Conservation (phyloP, 1,284 basidiomycete species). For the Caloboletus firmus region DNA sequence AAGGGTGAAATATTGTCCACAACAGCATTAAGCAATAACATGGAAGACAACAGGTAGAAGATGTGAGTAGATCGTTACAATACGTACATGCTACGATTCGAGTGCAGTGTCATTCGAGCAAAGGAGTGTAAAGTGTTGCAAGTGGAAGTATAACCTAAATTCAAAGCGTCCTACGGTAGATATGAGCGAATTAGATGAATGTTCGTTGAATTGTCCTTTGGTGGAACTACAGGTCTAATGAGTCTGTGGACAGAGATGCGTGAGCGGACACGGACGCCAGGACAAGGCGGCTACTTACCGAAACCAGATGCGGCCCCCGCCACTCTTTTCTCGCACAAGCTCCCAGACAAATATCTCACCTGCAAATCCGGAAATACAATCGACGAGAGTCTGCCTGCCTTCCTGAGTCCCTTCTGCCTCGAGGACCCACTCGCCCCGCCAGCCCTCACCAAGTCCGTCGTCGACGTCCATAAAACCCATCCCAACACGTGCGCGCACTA, state of each 20-base stretch:
- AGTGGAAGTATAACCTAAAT: constrained; percentile 22
- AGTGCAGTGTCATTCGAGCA: constrained; percentile 17
- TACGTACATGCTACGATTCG: constrained; percentile 12
- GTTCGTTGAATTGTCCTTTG: constrained; percentile 23
- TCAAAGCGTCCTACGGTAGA: constrained; percentile 24
- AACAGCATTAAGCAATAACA: constrained; percentile 23
- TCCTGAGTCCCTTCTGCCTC: constrained; percentile 73
- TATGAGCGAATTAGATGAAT: constrained; percentile 22
- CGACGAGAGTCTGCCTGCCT: constrained; percentile 55
- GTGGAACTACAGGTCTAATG: constrained; percentile 23
- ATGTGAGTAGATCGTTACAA: constrained; percentile 8
- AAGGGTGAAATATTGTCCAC: constrained; percentile 11
- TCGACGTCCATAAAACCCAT: constrained; percentile 38
- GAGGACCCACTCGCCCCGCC: constrained; percentile 73
- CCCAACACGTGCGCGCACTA: constrained; percentile 48
- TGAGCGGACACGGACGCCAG: neutral
- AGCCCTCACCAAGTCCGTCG: constrained; percentile 58
- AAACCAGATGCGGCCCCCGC: constrained; percentile 60
- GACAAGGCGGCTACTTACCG: constrained; percentile 43
- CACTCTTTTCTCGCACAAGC: constrained; percentile 60
- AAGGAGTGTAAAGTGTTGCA: constrained; percentile 3
- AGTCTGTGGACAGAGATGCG: constrained; percentile 12
- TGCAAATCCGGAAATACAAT: constrained; percentile 47
- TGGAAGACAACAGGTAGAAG: constrained; percentile 1
- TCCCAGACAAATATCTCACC: constrained; percentile 51